Evolutionary conservation across 2,329 filamentous ascomycete genomes (phyloP), one percentile per base, ranked within the genome.

Genomic region (Scortechinia acanthostroma): DNA sequence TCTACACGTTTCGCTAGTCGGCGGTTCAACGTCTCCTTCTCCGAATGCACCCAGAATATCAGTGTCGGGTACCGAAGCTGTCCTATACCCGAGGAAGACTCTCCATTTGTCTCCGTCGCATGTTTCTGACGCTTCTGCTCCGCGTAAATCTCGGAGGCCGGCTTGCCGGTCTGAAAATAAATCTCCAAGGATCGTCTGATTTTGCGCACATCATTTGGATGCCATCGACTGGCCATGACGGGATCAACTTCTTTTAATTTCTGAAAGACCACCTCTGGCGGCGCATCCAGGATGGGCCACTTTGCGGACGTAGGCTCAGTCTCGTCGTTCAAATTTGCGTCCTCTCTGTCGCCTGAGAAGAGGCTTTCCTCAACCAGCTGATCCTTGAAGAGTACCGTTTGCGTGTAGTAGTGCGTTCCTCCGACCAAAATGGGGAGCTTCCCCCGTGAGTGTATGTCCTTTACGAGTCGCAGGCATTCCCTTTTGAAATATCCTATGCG

Each of bases 381-480:
- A 51, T 91, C 81, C 23, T 86, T 77, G 59, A 97, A 95, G 2
- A 98, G 72, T 15, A 98, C 72, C 1, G 88, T 82, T 55, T 96
- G 90, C 0, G 88, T 86, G 58, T 98, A 98, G 66, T 97, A 98
- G 56, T 95, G 89, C 10, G 91, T 95, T 5, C 93, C 93, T 21
- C 93, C 93, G 1, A 97, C 93, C 1, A 98, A 67, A 21, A 98
- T 90, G 0, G 93, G 93, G 13, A 96, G 63, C 50, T 85, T 87
- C 1, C 89, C 88, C 54, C 91, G 75, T 4, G 69, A 69, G 43
- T 85, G 77, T 45, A 98, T 95, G 35, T 93, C 88, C 20, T 75
- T 66, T 49, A 98, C 91, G 15, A 84, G 68, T 15, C 68, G 68
- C 22, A 76, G 68, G 1, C 88, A 87, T 52, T 86, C 80, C 37